Base-by-base conservation (phyloP, 2,329 filamentous ascomycete genomes). In the Rhinocladiella mackenziei region DNA sequence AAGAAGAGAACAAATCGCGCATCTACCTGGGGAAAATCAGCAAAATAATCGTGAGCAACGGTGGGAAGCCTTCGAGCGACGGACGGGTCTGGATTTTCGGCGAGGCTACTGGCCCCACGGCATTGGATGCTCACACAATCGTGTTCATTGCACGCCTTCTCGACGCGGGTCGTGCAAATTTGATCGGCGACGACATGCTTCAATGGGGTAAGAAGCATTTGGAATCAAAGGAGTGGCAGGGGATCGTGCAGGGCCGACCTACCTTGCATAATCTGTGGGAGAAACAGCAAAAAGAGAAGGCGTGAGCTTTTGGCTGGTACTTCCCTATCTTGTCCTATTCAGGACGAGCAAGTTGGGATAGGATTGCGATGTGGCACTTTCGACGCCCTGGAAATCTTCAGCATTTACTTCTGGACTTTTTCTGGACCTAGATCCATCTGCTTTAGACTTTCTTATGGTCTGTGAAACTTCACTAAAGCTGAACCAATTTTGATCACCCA, bases 141-240 rank as follows among this genome's bases (percentile, higher is more conserved):
- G 32, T 39, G 7, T 49, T 49, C 19, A 29, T 45, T 15, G 46
- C 46, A 13, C 25, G 46, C n/a, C 23, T 49, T 14, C 28, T 38
- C 14, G 45, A 43, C 22, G 29, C 35, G 3, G 28, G 30, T 13
- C 39, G 30, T 30, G 30, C 28, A 7, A 17, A 30, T 30, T 31
- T 43, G 33, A 40, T 48, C 15, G 32, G 32, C 1, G 25, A 20
- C 14, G 43, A 46, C 7, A 25, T 46, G 15, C 31, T 40, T 14
- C n/a, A 11, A 28, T 46, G 36, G 14, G 36, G 17, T 3, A 19
- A 32, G 22, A 29, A 29, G 13, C 30, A 41, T 28, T 8, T 41
- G 11, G 19, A 35, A 31, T 13, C 3, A 10, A 11, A 19, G n/a
- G 35, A 33, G 13, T 45, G 42, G 35, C 9, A 15, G 20, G 22